phyloP scores from a whole-genome alignment of 768 basidiomycete species.

The Psilocybe subaeruginosa region DNA sequence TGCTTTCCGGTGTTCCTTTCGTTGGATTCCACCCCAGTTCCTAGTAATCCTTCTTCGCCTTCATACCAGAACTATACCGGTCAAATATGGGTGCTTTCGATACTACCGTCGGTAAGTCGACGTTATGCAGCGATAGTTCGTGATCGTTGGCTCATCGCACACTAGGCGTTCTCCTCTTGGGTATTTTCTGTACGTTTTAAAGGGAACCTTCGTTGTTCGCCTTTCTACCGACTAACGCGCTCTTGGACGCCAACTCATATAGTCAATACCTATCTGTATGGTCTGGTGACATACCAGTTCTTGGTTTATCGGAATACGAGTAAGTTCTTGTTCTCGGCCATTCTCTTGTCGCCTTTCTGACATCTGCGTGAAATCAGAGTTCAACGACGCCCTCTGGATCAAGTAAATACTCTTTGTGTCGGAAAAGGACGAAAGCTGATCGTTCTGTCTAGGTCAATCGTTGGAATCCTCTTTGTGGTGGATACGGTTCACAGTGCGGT shows the following conservation, averaged over 20 bases:
- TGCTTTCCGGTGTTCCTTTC: background rate
- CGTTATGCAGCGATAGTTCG: background rate
- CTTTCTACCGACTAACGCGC: background rate
- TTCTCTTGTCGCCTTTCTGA: constrained; percentile 6
- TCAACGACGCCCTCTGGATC: constrained; percentile 40
- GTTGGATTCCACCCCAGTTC: background rate
- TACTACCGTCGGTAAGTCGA: constrained; percentile 28
- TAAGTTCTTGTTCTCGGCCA: constrained; percentile 14
- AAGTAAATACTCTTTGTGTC: constrained; percentile 23
- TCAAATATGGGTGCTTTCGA: constrained; percentile 31
- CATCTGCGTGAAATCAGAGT: constrained; percentile 24
- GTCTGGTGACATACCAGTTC: constrained; percentile 45
- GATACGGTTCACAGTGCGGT: constrained; percentile 40
- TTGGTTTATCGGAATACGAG: constrained; percentile 37
- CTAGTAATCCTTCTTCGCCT: background rate
- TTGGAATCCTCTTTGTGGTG: constrained; percentile 34
- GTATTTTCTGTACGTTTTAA: constrained; percentile 30
- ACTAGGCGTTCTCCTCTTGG: constrained; percentile 33
- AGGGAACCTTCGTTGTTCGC: background rate
- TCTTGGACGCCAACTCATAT: background rate
- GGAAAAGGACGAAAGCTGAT: background rate
- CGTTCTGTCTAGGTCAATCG: constrained; percentile 27
- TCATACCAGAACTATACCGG: background rate
- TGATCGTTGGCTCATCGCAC: background rate
- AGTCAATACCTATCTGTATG: constrained; percentile 41